Base-by-base conservation (phyloP, 495 filamentous ascomycete genomes). In the Clohesyomyces aquaticus region DNA sequence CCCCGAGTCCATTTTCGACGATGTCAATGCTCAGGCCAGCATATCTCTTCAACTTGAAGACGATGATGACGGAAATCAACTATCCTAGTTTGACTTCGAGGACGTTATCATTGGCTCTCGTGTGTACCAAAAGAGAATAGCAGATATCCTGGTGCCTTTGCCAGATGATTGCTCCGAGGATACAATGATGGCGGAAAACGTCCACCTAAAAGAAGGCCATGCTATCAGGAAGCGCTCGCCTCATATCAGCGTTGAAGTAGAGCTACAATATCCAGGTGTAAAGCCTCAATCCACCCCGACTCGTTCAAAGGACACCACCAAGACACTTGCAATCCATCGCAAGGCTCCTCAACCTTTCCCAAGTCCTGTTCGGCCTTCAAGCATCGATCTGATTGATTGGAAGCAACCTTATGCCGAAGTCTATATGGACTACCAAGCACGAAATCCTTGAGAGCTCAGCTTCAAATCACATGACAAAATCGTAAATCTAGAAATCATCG, bases 1-100 rank as follows among this genome's bases (percentile, higher is more conserved):
- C 1, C 55, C 55, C 6, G 23, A 32, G 2, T 59, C 55, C 22
- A 59, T 59, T 23, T 29, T 59, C 14, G 25, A 47, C 18, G 19
- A 4, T 4, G 41, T 45, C 4, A 8, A 11, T 8, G 9, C 8
- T 2, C 4, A 46, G 8, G 38, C 35, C 8, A 57, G 54, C 27
- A 57, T 57, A 22, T 16, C 46, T 19, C 35, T 45, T 12, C 32
- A 28, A n/a, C 32, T 57, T 4, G 21, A 32, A 9, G 35, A 43
- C 6, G 4, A 23, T 6, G 41, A 57, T 3, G 16, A 9, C 8
- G 3, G 3, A 9, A 19, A 29, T 6, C 45, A 19, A 47, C 6
- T 6, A 14, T 25, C 25, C 29, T 12, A 54, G 3, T 3, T 18
- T 22, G 11, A 25, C 3, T 54, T 54, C 25, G 50, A 54, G 8